Conservation (phyloP, 768 basidiomycete genomes). For the Pisolithus albus region DNA sequence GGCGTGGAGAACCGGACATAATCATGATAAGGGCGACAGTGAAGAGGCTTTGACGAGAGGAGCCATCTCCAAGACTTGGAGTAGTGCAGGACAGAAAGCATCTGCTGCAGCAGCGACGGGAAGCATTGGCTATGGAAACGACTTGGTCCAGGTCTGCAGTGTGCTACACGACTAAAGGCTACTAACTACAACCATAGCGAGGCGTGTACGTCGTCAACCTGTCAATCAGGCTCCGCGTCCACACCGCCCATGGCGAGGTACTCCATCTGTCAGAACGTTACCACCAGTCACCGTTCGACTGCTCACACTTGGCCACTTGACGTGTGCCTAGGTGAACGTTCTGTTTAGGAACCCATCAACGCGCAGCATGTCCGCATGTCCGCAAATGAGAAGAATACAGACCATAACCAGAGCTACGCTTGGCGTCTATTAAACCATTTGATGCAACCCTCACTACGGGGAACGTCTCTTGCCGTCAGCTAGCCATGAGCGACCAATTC, state of each 20-base stretch:
- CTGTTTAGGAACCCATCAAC: too few species aligned
- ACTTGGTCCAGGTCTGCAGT: neutral
- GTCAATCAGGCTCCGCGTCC: too few species aligned
- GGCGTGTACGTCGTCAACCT: too few species aligned
- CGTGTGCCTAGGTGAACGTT: too few species aligned
- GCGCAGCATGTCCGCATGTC: too few species aligned
- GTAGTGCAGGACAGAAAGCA: constrained; percentile 18
- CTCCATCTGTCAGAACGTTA: neutral
- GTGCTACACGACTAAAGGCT: neutral
- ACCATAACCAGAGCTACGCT: too few species aligned
- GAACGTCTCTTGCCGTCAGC: neutral
- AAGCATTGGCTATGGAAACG: constrained; percentile 24
- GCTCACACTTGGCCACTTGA: neutral
- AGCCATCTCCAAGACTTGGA: constrained; percentile 12
- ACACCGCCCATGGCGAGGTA: neutral
- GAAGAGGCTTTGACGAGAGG: constrained; percentile 7
- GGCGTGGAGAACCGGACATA: constrained; percentile 49
- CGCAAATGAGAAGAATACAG: too few species aligned
- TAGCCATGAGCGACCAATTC: constrained; percentile 2
- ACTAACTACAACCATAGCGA: too few species aligned
- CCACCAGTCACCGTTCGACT: neutral
- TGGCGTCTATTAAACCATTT: neutral
- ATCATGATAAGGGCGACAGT: constrained; percentile 51
- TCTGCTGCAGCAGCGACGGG: constrained; percentile 19
- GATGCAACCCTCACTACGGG: neutral